Evolutionary conservation across 2,329 filamentous ascomycete genomes (phyloP).

Genomic region (Atkinsonella texensis): DNA sequence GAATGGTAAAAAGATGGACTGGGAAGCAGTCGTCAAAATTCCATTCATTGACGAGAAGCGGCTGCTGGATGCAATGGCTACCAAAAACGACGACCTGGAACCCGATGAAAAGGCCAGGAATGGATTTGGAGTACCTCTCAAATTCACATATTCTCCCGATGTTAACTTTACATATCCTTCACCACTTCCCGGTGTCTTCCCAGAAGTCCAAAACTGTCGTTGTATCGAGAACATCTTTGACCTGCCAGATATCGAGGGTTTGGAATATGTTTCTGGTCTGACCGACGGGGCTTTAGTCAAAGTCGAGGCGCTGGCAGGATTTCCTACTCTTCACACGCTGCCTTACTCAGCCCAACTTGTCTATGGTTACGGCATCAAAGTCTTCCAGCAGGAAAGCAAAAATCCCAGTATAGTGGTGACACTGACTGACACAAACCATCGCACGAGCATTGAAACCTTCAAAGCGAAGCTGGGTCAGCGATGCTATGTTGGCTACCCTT

Average conservation of each 20-base stretch:
- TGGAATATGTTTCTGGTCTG: conserved; percentile 74
- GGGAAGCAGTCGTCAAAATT: conserved; percentile 98
- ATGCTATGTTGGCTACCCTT: conserved; percentile 89
- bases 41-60: conserved; percentile 94
- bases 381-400: conserved; percentile 90
- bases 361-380: conserved; percentile 71
- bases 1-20: conserved; percentile 99
- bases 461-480: conserved; percentile 71
- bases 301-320: conserved; percentile 75
- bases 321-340: conserved; percentile 79
- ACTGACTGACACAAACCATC: conserved; percentile 59
- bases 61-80: conserved; percentile 72
- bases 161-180: conserved; percentile 77
- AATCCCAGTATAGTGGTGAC: conserved; percentile 96
- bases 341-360: conserved; percentile 66
- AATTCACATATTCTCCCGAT: conserved; percentile 76
- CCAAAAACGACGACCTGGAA: conserved; percentile 67
- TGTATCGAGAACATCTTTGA: conserved; percentile 97
- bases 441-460: conserved; percentile 59
- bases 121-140: conserved; percentile 80
- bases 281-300: conserved; percentile 77
- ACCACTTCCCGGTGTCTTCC: conserved; percentile 79
- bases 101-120: conserved; percentile 74
- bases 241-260: conserved; percentile 78
- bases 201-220: conserved; percentile 72